phyloP scores from a whole-genome alignment of 306 rosid species.

The Vigna radiata region DNA sequence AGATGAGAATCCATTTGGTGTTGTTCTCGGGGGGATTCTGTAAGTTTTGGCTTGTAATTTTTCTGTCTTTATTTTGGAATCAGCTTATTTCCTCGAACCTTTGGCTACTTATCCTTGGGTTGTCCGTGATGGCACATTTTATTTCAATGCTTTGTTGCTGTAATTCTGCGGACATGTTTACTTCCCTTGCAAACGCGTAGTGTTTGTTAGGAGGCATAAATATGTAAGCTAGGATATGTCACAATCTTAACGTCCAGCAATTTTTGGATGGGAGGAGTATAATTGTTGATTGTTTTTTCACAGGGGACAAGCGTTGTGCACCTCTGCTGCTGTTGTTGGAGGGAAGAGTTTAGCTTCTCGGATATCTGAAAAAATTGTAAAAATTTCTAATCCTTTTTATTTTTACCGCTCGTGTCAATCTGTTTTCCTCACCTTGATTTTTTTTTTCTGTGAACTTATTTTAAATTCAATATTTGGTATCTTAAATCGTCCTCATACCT shows the following conservation, averaged over 20 bases:
- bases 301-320: conserved; percentile 93
- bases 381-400: conserved; percentile 10
- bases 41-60: conserved; percentile 50
- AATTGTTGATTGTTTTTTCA: conserved; percentile 28
- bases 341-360: conserved; percentile 97
- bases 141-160: conserved; percentile 18
- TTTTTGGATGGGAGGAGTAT: conserved; percentile 33
- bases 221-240: conserved; percentile 6
- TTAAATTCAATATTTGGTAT: conserved; percentile 13
- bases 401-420: conserved; percentile 1
- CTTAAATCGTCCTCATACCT: background rate
- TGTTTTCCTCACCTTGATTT: background rate
- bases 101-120: conserved; percentile 31
- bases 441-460: background rate
- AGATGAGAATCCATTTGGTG: conserved; percentile 90
- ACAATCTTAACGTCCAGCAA: conserved; percentile 8
- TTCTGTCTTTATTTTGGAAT: conserved; percentile 14
- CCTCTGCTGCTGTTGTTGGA: conserved; percentile 86
- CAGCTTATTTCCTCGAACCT: conserved; percentile 10
- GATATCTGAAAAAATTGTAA: conserved; percentile 90
- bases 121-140: conserved; percentile 11
- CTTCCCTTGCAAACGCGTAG: conserved; percentile 21
- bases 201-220: conserved; percentile 25
- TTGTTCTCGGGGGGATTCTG: conserved; percentile 96
- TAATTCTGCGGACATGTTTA: conserved; percentile 16